phyloP scores from a whole-genome alignment of 805 yeast species.

The Maudiozyma turicensis region DNA sequence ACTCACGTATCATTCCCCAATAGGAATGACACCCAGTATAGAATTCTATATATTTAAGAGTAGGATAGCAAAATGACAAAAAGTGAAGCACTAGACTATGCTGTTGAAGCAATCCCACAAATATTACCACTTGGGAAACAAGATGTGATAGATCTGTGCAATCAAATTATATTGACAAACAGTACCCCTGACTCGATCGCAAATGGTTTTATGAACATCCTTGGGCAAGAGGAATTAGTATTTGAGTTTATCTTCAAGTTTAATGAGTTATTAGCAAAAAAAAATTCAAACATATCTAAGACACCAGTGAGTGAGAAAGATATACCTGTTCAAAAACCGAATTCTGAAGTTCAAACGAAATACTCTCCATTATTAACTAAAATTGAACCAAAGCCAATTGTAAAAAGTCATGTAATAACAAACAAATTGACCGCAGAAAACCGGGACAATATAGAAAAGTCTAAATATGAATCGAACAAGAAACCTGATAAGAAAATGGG shows the following conservation, averaged over 20 bases:
- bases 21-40: no score
- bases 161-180: slow-evolving; percentile 17
- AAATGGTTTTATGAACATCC: slow-evolving; percentile 21
- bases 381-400: neutral
- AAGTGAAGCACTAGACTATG: slow-evolving; percentile 22
- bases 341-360: neutral
- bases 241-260: slow-evolving; percentile 26
- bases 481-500: slow-evolving; percentile 19
- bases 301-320: no score
- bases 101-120: slow-evolving; percentile 20
- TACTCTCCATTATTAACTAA: neutral
- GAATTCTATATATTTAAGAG: neutral
- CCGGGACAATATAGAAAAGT: neutral
- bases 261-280: slow-evolving; percentile 13
- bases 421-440: neutral
- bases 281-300: neutral
- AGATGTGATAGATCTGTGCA: slow-evolving; percentile 20
- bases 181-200: slow-evolving; percentile 20
- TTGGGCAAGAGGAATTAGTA: slow-evolving; percentile 26
- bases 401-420: neutral
- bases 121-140: slow-evolving; percentile 26
- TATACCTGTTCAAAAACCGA: neutral
- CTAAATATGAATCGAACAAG: neutral
- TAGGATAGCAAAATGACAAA: slow-evolving; percentile 17
- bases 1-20: no score